phyloP scores from a whole-genome alignment of 202 grass and related monocot genomes.

The Schoenoplectus tabernaemontani region DNA sequence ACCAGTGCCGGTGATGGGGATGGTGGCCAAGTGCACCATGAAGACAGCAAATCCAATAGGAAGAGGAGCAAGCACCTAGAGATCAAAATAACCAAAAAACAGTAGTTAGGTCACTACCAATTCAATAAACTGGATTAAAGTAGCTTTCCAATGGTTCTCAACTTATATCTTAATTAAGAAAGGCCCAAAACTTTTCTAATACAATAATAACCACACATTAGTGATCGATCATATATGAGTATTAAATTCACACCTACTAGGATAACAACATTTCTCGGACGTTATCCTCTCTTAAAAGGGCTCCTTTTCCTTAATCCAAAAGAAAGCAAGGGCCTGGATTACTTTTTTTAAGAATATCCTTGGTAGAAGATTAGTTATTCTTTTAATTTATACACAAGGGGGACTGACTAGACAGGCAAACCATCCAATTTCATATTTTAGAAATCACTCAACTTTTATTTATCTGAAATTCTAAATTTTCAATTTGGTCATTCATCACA shows the following conservation, averaged over 20 bases:
- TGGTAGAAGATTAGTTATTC: too few species aligned
- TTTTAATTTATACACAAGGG: background rate
- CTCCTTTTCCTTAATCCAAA: background rate
- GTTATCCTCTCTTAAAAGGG: background rate
- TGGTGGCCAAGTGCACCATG: conserved; percentile 33
- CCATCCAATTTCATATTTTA: background rate
- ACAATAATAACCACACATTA: too few species aligned
- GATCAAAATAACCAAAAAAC: background rate
- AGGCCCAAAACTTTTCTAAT: too few species aligned
- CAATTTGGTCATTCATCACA: background rate
- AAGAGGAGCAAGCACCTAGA: conserved; percentile 44
- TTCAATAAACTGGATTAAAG: background rate
- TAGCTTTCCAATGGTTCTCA: background rate
- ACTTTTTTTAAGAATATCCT: background rate
- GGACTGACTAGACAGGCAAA: background rate
- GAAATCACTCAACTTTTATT: background rate
- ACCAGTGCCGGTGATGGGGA: conserved; percentile 27
- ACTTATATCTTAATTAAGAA: background rate
- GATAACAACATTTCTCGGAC: background rate
- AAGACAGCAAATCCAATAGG: conserved; percentile 45
- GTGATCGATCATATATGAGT: background rate
- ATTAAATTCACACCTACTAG: background rate
- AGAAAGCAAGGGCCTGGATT: background rate
- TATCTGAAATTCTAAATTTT: background rate
- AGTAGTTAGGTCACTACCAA: background rate